A percentile compares a stretch with the other conserved stretches of the same genome.
phyloP scores from a whole-genome alignment of 2,329 filamentous ascomycete genomes.

The Pestalotiopsis fici region DNA sequence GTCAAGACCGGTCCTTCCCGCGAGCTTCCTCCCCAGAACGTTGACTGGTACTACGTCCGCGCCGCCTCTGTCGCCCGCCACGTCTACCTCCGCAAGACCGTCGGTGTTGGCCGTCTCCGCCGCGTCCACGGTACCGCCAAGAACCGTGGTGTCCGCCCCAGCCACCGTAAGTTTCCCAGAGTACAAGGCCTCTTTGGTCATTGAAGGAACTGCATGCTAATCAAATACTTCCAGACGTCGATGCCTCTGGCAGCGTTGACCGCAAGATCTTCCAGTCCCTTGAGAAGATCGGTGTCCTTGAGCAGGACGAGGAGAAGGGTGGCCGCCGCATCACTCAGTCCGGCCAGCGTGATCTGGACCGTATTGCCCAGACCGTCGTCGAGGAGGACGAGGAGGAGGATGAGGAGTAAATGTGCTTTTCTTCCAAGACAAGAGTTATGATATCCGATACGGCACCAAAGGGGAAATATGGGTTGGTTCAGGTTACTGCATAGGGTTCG shows the following conservation, averaged over 20 bases:
- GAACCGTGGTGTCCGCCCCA: constrained; percentile 92
- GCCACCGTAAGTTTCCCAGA: constrained; percentile 54
- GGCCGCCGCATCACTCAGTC: constrained; percentile 97
- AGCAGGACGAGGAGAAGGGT: constrained; percentile 98
- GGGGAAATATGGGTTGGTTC: constrained; percentile 15
- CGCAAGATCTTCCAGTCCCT: constrained; percentile 96
- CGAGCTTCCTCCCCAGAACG: constrained; percentile 96
- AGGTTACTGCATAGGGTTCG: constrained; percentile 31
- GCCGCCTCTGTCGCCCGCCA: constrained; percentile 95
- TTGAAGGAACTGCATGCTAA: background rate
- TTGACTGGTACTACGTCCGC: constrained; percentile 94
- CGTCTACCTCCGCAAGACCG: constrained; percentile 99
- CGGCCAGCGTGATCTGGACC: constrained; percentile 99
- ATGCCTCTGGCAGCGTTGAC: constrained; percentile 93
- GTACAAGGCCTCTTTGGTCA: background rate
- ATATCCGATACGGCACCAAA: constrained; percentile 6
- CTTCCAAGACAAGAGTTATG: background rate
- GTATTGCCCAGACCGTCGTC: constrained; percentile 79
- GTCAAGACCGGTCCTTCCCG: constrained; percentile 97
- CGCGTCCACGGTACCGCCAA: constrained; percentile 95
- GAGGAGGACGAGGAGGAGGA: constrained; percentile 69
- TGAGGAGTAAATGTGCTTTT: constrained; percentile 57
- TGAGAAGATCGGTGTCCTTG: constrained; percentile 98
- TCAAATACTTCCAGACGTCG: constrained; percentile 58
- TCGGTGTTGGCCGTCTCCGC: constrained; percentile 96